These are phyloP conservation scores for Dovyalis caffra DNA, from an alignment of 345 rosid species.

Conservation along the genomic window DNA sequence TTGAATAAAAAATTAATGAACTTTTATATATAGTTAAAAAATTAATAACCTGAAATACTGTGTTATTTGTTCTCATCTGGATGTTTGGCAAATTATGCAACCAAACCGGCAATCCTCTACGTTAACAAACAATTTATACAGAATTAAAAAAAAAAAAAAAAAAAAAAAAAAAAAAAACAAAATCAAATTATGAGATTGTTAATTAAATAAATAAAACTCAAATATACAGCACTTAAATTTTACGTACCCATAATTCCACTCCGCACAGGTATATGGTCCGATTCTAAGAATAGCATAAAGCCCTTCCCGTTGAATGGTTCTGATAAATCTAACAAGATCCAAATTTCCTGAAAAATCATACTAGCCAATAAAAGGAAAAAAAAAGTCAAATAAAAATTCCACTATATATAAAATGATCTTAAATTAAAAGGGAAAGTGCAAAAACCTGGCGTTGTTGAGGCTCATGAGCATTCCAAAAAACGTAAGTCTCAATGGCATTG, in stretches of 20 bases:
- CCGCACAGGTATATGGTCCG: constrained; percentile 27
- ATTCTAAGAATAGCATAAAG: constrained; percentile 21
- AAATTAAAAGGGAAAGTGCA: neutral
- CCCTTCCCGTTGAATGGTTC: constrained; percentile 10
- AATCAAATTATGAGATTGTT: no score
- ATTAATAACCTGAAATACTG: constrained; percentile 10
- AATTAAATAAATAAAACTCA: no score
- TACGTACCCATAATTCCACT: constrained; percentile 24
- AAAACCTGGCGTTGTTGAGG: constrained; percentile 14
- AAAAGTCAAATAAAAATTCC: neutral
- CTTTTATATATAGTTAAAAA: neutral
- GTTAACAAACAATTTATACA: neutral
- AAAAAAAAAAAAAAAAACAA: no score
- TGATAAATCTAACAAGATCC: constrained; percentile 17
- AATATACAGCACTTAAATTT: no score
- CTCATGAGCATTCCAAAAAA: constrained; percentile 30
- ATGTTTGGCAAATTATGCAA: constrained; percentile 14
- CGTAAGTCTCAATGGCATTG: constrained; percentile 25
- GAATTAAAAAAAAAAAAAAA: no score
- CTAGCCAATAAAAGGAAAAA: neutral
- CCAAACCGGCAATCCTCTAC: constrained; percentile 31
- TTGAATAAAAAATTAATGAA: no score
- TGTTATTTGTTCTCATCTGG: constrained; percentile 16
- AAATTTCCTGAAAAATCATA: constrained; percentile 20
- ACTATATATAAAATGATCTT: no score